A percentile compares a stretch with the other conserved stretches of the same genome.
phyloP scores from a whole-genome alignment of 2,329 filamentous ascomycete genomes.

The Epichloe amarillans region DNA sequence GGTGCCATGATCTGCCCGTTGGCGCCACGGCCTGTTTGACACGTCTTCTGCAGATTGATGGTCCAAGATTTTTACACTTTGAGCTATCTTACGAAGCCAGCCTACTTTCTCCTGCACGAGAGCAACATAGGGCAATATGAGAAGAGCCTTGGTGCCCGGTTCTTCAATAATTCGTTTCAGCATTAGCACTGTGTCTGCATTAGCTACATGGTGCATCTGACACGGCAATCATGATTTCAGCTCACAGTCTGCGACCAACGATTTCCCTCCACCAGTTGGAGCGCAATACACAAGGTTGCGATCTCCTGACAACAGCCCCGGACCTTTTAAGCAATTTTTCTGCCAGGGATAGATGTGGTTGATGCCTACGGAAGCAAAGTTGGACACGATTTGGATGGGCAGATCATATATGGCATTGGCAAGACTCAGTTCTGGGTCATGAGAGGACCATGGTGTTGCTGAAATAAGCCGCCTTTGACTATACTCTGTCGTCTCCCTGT shows the following conservation, averaged over 20 bases:
- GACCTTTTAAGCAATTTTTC: slow-evolving; percentile 56
- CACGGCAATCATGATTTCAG: slow-evolving; percentile 4
- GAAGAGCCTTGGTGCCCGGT: slow-evolving; percentile 50
- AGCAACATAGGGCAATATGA: slow-evolving; percentile 66
- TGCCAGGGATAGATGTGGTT: slow-evolving; percentile 68
- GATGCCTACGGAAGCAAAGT: slow-evolving; percentile 55
- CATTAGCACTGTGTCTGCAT: slow-evolving; percentile 44
- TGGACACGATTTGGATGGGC: slow-evolving; percentile 44
- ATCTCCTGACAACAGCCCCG: slow-evolving; percentile 49
- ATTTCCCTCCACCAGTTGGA: slow-evolving; percentile 67
- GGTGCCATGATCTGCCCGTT: slow-evolving; percentile 40
- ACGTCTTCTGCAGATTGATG: slow-evolving; percentile 21
- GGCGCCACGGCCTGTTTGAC: slow-evolving; percentile 34
- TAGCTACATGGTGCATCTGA: neutral
- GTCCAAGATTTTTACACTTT: slow-evolving; percentile 25
- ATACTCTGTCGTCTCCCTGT: slow-evolving; percentile 32
- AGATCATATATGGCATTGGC: slow-evolving; percentile 51
- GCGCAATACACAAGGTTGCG: slow-evolving; percentile 68
- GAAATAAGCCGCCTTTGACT: slow-evolving; percentile 39
- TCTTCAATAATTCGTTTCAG: slow-evolving; percentile 55
- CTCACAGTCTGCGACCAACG: slow-evolving; percentile 51
- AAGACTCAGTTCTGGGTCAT: slow-evolving; percentile 45
- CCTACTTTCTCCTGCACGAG: slow-evolving; percentile 68
- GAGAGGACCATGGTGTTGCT: slow-evolving; percentile 38
- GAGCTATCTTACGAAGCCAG: slow-evolving; percentile 56